phyloP scores from a whole-genome alignment of 768 basidiomycete genomes.

The Basidioascus undulatus region DNA sequence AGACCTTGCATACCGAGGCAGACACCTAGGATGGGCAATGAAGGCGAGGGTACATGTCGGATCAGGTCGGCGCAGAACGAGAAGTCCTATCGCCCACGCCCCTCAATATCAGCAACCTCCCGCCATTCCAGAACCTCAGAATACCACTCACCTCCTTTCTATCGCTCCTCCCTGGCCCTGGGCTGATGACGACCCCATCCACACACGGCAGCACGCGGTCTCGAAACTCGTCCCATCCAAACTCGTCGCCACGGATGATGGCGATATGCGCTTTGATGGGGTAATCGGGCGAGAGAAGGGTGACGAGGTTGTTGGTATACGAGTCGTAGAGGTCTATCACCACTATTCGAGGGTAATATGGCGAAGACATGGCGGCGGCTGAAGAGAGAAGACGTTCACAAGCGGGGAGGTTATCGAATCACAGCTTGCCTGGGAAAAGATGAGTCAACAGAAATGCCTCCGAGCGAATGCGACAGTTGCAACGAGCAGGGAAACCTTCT shows the following conservation, averaged over 20 bases:
- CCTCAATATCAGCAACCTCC: too few species aligned
- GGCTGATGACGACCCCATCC: conserved; percentile 8
- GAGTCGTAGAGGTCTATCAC: conserved; percentile 9
- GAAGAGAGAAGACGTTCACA: too few species aligned
- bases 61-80: conserved; percentile 6
- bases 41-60: background rate
- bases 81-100: too few species aligned
- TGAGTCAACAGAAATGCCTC: too few species aligned
- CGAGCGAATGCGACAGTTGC: too few species aligned
- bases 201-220: conserved; percentile 3
- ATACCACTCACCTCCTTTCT: too few species aligned
- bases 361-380: too few species aligned
- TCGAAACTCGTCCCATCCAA: conserved; percentile 1
- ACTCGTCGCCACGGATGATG: conserved; percentile 7
- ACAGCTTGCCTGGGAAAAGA: too few species aligned
- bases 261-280: background rate
- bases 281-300: conserved; percentile 1
- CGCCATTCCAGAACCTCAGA: too few species aligned
- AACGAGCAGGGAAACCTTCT: too few species aligned
- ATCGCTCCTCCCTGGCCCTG: conserved; percentile 9
- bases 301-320: conserved; percentile 9
- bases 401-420: too few species aligned
- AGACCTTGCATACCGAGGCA: conserved; percentile 10
- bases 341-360: too few species aligned
- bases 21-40: conserved; percentile 10